Percentiles rank a stretch among this genome's conserved stretches.
phyloP scores from a whole-genome alignment of 2,329 filamentous ascomycete genomes.

The Colletotrichum graminicola region DNA sequence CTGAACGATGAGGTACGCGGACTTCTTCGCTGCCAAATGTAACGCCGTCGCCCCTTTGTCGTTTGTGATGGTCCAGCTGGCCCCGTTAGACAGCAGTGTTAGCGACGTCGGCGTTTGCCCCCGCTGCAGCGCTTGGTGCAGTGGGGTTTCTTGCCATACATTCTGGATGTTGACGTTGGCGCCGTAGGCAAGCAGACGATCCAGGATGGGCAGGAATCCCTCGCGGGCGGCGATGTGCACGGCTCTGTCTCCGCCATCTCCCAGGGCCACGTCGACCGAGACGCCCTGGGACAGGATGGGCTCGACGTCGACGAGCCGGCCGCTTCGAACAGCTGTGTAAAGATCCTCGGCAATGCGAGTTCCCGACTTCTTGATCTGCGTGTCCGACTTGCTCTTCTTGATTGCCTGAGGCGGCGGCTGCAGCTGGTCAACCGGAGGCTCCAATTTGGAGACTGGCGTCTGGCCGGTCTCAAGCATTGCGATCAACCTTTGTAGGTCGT shows the following conservation, averaged over 20 bases:
- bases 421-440: conserved; percentile 6
- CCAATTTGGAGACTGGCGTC: not conserved
- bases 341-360: not conserved
- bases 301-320: conserved; percentile 11
- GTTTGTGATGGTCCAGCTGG: conserved; percentile 6
- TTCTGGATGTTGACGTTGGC: conserved; percentile 24
- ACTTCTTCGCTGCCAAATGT: conserved; percentile 21
- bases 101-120: conserved; percentile 22
- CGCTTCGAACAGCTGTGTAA: not conserved
- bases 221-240: conserved; percentile 17
- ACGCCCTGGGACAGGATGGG: conserved; percentile 2
- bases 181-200: conserved; percentile 18
- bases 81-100: conserved; percentile 17
- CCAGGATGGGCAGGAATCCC: conserved; percentile 15
- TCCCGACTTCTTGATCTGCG: conserved; percentile 16
- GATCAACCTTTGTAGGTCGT: not conserved
- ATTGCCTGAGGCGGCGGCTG: conserved; percentile 6
- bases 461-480: not conserved
- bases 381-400: conserved; percentile 24
- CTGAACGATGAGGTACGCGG: conserved; percentile 7
- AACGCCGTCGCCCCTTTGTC: conserved; percentile 18
- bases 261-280: conserved; percentile 1
- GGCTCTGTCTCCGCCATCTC: conserved; percentile 12
- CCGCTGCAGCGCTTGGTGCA: conserved; percentile 12
- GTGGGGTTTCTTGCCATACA: not conserved